Conservation (phyloP, 768 basidiomycete species). For the Boletus tylopilopsis region DNA sequence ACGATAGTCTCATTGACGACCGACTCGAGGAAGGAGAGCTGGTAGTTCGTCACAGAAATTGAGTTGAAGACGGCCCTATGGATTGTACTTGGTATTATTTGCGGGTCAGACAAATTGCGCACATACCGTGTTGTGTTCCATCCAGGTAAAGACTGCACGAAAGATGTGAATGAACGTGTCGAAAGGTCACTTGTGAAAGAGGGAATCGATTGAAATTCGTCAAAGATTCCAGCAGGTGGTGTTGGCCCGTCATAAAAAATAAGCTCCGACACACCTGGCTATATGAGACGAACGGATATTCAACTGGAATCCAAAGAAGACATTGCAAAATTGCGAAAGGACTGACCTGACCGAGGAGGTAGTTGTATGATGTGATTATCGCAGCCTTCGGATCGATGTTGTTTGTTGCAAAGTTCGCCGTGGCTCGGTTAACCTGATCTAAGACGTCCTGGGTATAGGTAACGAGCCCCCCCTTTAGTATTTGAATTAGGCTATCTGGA, state of each 20-base stretch:
- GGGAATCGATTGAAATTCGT: conserved; percentile 24
- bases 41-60: conserved; percentile 4
- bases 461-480: conserved; percentile 49
- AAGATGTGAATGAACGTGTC: conserved; percentile 13
- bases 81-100: neutral
- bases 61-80: conserved; percentile 6
- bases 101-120: neutral
- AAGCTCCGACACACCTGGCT: conserved; percentile 25
- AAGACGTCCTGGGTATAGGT: conserved; percentile 14
- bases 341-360: neutral
- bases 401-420: conserved; percentile 18
- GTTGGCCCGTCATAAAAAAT: conserved; percentile 54
- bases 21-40: conserved; percentile 13
- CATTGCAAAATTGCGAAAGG: neutral
- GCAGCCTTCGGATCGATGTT: conserved; percentile 21
- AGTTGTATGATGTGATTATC: conserved; percentile 45
- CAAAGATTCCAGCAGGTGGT: conserved; percentile 18
- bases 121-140: conserved; percentile 2
- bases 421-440: conserved; percentile 15
- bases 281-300: neutral
- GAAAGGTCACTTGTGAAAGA: conserved; percentile 2
- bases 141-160: conserved; percentile 6
- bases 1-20: conserved; percentile 16
- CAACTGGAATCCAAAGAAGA: neutral
- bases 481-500: neutral